Evolutionary conservation across 371 early-diverging fungal genomes (phyloP).

Genomic region (Mucor velutinosus): DNA sequence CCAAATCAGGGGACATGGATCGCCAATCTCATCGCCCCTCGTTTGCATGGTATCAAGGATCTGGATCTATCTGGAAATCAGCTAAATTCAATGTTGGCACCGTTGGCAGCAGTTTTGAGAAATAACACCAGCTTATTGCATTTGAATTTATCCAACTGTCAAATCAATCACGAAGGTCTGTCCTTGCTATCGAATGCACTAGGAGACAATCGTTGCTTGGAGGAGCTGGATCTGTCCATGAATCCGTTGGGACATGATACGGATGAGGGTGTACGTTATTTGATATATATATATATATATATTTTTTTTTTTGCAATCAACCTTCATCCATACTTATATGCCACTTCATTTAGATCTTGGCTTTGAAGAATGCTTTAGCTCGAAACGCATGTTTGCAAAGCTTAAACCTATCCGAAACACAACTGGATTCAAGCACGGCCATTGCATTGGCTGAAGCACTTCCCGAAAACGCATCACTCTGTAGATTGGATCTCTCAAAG

Average conservation of each 20-base stretch:
- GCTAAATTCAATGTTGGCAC: conserved; percentile 47
- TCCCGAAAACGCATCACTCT: conserved; percentile 67
- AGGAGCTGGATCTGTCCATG: conserved; percentile 54
- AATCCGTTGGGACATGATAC: conserved; percentile 38
- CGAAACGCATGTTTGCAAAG: conserved; percentile 64
- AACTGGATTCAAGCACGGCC: conserved; percentile 66
- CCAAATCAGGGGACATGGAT: conserved; percentile 20
- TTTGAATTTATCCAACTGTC: conserved; percentile 54
- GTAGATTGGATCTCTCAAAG: conserved; percentile 72
- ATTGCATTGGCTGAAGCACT: conserved; percentile 81
- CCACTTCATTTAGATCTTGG: conserved; percentile 45
- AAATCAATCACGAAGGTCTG: conserved; percentile 55
- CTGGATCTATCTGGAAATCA: conserved; percentile 59
- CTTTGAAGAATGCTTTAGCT: conserved; percentile 63
- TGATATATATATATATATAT: no score
- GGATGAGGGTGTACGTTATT: conserved; percentile 56
- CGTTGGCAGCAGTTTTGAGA: conserved; percentile 56
- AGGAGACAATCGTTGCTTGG: conserved; percentile 40
- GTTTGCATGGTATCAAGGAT: conserved; percentile 56
- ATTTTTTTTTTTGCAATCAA: background rate
- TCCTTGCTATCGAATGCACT: conserved; percentile 57
- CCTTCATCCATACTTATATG: background rate
- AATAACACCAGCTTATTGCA: conserved; percentile 49
- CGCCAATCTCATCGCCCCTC: conserved; percentile 46
- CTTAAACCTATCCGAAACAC: conserved; percentile 64